These are phyloP conservation scores for Russula lepida DNA, from an alignment of 768 basidiomycete species.

Conservation along the genomic window DNA sequence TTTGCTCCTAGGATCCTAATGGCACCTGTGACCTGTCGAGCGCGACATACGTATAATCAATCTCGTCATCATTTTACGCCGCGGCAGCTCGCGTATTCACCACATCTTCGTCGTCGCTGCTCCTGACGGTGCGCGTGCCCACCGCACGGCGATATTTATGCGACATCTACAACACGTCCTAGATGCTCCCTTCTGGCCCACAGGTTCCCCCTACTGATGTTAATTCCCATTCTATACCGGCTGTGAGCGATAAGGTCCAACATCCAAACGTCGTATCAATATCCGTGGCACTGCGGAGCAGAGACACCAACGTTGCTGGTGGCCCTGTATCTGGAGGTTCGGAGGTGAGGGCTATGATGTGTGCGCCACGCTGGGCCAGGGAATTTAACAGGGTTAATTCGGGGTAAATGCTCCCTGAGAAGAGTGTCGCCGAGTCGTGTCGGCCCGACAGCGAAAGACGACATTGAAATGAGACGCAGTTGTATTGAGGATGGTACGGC, in stretches of 20 bases:
- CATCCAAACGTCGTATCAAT: slow-evolving; percentile 70
- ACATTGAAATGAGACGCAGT: slow-evolving; percentile 32
- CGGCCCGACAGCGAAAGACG: not conserved
- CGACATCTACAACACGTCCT: slow-evolving; percentile 79
- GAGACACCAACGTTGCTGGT: slow-evolving; percentile 51
- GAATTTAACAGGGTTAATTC: slow-evolving; percentile 54
- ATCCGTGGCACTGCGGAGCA: slow-evolving; percentile 57
- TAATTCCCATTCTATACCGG: slow-evolving; percentile 25
- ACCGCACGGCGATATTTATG: slow-evolving; percentile 55
- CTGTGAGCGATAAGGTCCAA: slow-evolving; percentile 37
- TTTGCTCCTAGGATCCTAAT: slow-evolving; percentile 65
- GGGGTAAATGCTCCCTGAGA: slow-evolving; percentile 68
- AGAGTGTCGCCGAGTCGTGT: not conserved
- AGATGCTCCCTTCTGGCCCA: slow-evolving; percentile 62
- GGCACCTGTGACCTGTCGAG: slow-evolving; percentile 77
- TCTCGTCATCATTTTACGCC: slow-evolving; percentile 83
- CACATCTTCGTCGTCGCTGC: slow-evolving; percentile 24
- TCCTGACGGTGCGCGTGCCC: slow-evolving; percentile 54
- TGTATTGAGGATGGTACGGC: slow-evolving; percentile 60
- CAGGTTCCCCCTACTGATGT: slow-evolving; percentile 39
- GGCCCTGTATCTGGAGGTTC: slow-evolving; percentile 46
- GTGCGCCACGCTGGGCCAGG: slow-evolving; percentile 68
- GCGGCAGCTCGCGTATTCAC: slow-evolving; percentile 51
- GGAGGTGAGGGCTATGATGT: slow-evolving; percentile 65
- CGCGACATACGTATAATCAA: slow-evolving; percentile 86